Evolutionary conservation across 352 stramenopile genomes (phyloP).

Genomic region (Pythium aristosporum): DNA sequence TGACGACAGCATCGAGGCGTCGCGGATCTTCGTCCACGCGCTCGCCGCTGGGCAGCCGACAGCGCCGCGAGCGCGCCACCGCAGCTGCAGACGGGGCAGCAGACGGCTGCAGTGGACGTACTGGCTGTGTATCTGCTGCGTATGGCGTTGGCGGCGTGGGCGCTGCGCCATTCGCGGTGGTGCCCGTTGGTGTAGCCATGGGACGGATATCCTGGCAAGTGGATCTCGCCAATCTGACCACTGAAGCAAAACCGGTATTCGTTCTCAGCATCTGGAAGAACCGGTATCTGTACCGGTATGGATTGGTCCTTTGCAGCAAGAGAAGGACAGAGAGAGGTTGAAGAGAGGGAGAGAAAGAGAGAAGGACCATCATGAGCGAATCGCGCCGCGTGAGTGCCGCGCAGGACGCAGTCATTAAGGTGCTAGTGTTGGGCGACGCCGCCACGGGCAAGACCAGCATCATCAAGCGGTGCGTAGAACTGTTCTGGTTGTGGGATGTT

Average conservation of each 20-base stretch:
- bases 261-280: neutral
- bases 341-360: constrained; percentile 15
- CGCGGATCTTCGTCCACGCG: constrained; percentile 40
- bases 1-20: constrained; percentile 75
- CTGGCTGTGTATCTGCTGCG: neutral
- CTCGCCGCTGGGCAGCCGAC: constrained; percentile 37
- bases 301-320: constrained; percentile 4
- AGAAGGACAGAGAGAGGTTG: constrained; percentile 25
- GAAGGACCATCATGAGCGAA: constrained; percentile 57
- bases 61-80: constrained; percentile 18
- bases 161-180: neutral
- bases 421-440: constrained; percentile 89
- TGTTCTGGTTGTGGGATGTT: neutral
- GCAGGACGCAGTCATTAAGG: constrained; percentile 91
- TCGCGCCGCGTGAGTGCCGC: constrained; percentile 60
- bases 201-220: neutral
- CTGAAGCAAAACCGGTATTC: neutral
- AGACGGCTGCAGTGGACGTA: constrained; percentile 1
- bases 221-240: neutral
- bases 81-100: neutral
- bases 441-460: constrained; percentile 93
- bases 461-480: constrained; percentile 83
- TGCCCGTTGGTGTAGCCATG: constrained; percentile 1
- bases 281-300: constrained; percentile 15
- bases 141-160: neutral